phyloP scores from a whole-genome alignment of 2,329 filamentous ascomycete species.

The Lasiodiplodia theobromae region DNA sequence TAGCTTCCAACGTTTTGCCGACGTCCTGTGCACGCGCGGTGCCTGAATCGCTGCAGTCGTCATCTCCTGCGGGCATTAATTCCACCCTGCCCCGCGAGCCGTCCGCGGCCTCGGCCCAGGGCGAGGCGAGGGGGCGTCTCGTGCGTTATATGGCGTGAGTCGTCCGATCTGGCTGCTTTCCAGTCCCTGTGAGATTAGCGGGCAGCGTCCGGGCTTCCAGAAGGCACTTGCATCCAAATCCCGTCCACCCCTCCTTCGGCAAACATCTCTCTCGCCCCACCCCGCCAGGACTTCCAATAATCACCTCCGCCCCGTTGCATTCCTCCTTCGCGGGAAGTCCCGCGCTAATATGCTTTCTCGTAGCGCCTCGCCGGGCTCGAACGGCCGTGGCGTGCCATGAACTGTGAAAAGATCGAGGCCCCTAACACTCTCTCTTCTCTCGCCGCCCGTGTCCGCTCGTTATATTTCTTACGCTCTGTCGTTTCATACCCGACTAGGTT shows the following conservation, averaged over 20 bases:
- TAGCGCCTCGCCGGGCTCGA: not conserved
- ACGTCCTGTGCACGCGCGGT: not conserved
- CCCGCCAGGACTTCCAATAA: constrained; percentile 20
- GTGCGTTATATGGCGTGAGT: constrained; percentile 5
- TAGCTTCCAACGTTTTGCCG: not conserved
- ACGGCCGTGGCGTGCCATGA: not conserved
- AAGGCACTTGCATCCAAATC: constrained; percentile 2
- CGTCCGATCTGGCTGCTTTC: constrained; percentile 5
- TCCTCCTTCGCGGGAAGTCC: not conserved
- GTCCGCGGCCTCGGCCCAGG: not conserved
- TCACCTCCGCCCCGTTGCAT: constrained; percentile 11
- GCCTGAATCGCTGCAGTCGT: not conserved
- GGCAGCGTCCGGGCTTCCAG: constrained; percentile 3
- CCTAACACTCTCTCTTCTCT: constrained; percentile 8
- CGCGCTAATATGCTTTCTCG: constrained; percentile 5
- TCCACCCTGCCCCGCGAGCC: not conserved
- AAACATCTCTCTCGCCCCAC: constrained; percentile 22
- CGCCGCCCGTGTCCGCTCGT: constrained; percentile 6
- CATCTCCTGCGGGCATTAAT: not conserved
- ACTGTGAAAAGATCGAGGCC: constrained; percentile 18
- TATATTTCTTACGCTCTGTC: constrained; percentile 23
- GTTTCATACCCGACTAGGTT: constrained; percentile 25
- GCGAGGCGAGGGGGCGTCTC: constrained; percentile 2
- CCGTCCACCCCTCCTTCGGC: constrained; percentile 10
- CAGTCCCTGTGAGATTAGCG: constrained; percentile 24